Base-by-base conservation (phyloP, 2,329 filamentous ascomycete species). In the Penicillium verrucosum region DNA sequence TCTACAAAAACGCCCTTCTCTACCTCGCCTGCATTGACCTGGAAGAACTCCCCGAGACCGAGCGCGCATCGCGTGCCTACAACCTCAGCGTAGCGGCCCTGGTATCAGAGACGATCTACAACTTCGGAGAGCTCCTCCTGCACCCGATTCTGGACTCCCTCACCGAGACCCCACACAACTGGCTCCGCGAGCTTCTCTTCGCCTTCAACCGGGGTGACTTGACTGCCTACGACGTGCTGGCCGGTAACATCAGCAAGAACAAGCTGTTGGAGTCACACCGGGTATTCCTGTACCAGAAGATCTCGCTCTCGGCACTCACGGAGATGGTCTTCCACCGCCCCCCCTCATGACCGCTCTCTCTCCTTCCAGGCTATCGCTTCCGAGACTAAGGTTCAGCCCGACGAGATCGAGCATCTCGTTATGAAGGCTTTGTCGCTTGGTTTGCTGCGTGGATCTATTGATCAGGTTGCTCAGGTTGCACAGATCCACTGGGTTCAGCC, bases 401-500 rank as follows among this genome's bases (percentile, higher is more conserved):
- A 94, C 68, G 91, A 97, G 79, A 97, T 99, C 66, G 94, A 99
- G 81, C 93, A 97, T 74, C 80, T 99, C 62, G 89, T 99, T 69
- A 99, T 99, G 94, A 97, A 97, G 82, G 94, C 94, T n/a, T 78
- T 99, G 68, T 97, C 92, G 70, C 77, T 99, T 66, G 94, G 94
- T 0, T 80, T 99, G 65, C 80, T 99, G 65, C 85, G 89, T 65
- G 94, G 94, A 44, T 94, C 89, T 55, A 97, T 99, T 68, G 94
- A 99, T 74, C 93, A 99, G 78, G 94, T 99, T 32, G 91, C 91
- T 46, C 88, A 92, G 76, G 86, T 97, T 65, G 94, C 94, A 42
- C 86, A 92, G 72, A 97, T 99, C 77, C 93, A 93, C 69, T 99
- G 94, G 94, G 94, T 99, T 57, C 94, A 99, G 79, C 94, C 94